Evolutionary conservation across 306 rosid species (phyloP), one percentile per base, ranked within the genome.

Genomic region (Ormosia emarginata): DNA sequence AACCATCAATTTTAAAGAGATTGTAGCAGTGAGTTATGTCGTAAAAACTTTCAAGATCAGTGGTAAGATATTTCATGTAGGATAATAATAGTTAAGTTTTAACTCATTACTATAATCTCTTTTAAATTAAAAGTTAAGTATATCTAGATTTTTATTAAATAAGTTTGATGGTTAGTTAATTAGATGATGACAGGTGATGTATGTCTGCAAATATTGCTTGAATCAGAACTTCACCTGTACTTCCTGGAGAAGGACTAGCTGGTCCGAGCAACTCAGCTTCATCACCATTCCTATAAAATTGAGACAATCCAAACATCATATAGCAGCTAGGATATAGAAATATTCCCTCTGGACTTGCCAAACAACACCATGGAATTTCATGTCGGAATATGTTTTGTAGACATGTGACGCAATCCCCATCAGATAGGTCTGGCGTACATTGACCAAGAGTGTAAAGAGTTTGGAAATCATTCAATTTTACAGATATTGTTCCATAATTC

Each of bases 341-440:
- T 41, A 13, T 58, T 11, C 79, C 80, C 59, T 44, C 69, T 75
- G 58, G 10, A 61, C 50, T 77, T 3, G 5, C 62, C 50, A 77
- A 3, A 63, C 73, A 34, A 77, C 63, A 63, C 81, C 73, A 77
- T 11, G 81, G 74, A 33, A 75, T 80, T 62, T 47, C 64, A 1
- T 37, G 3, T 13, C 6, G 1, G 34, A 61, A n/a, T 13, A 80
- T 61, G 33, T 43, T 49, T 0, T 3, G 1, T 17, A 71, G 6
- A 41, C 84, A 80, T 0, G 5, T 5, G 4, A 0, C 0, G 55
- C 84, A 74, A 6, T 74, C 43, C 0, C 0, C 2, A 18, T 3
- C 1, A 24, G 18, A 4, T 12, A 57, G 40, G 41, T 74, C 79
- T 2, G 41, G 56, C 2, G 79, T 57, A 2, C 79, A 74, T 7